Evolutionary conservation across 2,329 filamentous ascomycete species (phyloP).

Genomic region (Penicillium polonicum): DNA sequence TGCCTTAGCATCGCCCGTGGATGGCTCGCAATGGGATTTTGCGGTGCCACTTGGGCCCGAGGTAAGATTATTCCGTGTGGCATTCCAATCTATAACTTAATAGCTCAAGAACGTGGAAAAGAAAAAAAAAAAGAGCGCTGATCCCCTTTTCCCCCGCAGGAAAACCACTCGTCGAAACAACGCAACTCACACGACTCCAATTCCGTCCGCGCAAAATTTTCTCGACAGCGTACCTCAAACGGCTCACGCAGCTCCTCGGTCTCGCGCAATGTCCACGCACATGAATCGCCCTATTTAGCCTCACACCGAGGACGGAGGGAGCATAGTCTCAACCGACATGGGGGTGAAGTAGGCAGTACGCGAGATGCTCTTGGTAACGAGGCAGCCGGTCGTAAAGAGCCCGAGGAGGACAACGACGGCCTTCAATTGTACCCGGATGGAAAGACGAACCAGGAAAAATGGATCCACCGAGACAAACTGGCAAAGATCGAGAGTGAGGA

Average conservation of each 20-base stretch:
- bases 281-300: constrained; percentile 31
- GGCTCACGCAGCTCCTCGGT: constrained; percentile 42
- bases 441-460: constrained; percentile 41
- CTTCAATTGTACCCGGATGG: constrained; percentile 12
- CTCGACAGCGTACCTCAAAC: constrained; percentile 34
- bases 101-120: background rate
- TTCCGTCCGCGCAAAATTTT: constrained; percentile 28
- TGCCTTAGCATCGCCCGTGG: constrained; percentile 39
- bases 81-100: background rate
- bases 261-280: constrained; percentile 31
- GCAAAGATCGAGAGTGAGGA: constrained; percentile 53
- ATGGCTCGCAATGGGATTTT: constrained; percentile 40
- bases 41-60: constrained; percentile 37
- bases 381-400: constrained; percentile 17
- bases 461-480: constrained; percentile 53
- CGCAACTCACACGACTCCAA: constrained; percentile 41
- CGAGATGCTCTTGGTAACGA: constrained; percentile 33
- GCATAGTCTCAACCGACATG: constrained; percentile 35
- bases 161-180: constrained; percentile 29
- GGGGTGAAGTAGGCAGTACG: constrained; percentile 41
- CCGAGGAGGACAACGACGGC: constrained; percentile 21
- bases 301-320: constrained; percentile 36
- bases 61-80: constrained; percentile 30
- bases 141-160: constrained; percentile 24
- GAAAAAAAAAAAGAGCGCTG: constrained; percentile 8